Base-by-base conservation (phyloP, 2,329 filamentous ascomycete species). In the Raffaelea deltoideospora region DNA sequence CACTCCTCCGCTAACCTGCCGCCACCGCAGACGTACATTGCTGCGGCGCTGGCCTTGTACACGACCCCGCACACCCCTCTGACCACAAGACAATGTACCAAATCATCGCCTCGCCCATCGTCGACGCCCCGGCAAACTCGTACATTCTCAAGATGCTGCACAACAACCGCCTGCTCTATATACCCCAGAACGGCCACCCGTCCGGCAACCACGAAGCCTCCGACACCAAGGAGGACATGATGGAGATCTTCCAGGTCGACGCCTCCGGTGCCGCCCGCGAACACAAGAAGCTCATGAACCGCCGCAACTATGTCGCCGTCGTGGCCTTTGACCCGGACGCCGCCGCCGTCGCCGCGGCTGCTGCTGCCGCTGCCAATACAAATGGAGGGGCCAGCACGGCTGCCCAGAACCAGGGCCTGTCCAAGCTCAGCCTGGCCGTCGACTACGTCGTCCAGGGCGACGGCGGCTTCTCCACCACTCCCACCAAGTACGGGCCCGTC, bases 71-170 rank as follows among this genome's bases (percentile, higher is more conserved):
- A 17, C 84, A 90, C 54, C 88, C 88, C 1, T 76, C 75, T 28
- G 86, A 96, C 57, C 86, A 96, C 68, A 98, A 96, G 61, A 95
- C 90, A 21, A 98, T 98, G 88, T 98, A 96, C 61, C 90, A 98
- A 57, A 72, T 98, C 54, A 95, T 49, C 54, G 79, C 87, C 2
- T 87, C 86, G 3, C 78, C 86, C 7, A 84, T 98, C 42, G 88
- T 96, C 37, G 92, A 93, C 33, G 80, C 82, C 0, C 88, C 90
- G 0, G 81, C 85, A 3, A 72, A 79, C 33, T 73, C 71, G 46
- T 94, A 95, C 59, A 78, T 96, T 30, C 69, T 96, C 48, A 92
- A 92, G 56, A 72, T 98, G 51, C 76, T 98, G n/a, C 86, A 96
- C 65, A 90, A 81, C 64, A 88, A 87, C 61, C 90, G 88, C 57